Base-by-base conservation (phyloP, 441 rosid species). In the Lepidium campestre region DNA sequence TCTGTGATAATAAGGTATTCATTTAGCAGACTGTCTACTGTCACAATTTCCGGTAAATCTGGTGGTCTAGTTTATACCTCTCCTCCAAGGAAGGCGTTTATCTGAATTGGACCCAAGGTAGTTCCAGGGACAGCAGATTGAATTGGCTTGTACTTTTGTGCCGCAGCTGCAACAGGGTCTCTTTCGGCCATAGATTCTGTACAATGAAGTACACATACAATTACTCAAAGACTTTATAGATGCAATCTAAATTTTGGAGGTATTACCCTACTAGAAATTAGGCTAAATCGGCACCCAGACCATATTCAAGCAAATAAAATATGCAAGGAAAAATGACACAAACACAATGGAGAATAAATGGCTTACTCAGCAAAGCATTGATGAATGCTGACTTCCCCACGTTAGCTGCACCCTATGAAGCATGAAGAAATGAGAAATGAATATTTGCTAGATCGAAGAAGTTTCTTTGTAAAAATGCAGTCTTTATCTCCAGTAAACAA, bases 81-180 rank as follows among this genome's bases (percentile, higher is more conserved):
- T 77, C 97, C 99, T 54, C 95, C 93, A 6, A 85, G 87, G 72
- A 93, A 93, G 14, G 99, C 96, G 62, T 91, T 74, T 69, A 93
- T 93, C 79, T 89, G 91, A 81, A 93, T 93, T 18, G 97, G 88
- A 56, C 97, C 99, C 57, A 93, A 83, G 66, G 99, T 93, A 44
- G 99, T 93, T 78, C 97, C 97, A 62, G 97, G 99, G 74, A 93
- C 99, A 79, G 99, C 95, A 54, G 97, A 93, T 73, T 93, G 96
- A 72, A 89, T 82, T 18, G 99, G 99, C 72, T 83, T 91, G 78
- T 91, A 89, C 82, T 75, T 88, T 31, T 76, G 90, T 13, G 99
- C 99, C 35, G 91, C 86, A 53, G 95, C 97, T 72, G 99, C 97
- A 75, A 79, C 89, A 63, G 97, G 97, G 74, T 93, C 97, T 75